phyloP scores from a whole-genome alignment of 2,329 filamentous ascomycete species.

The Cladosporium velox region DNA sequence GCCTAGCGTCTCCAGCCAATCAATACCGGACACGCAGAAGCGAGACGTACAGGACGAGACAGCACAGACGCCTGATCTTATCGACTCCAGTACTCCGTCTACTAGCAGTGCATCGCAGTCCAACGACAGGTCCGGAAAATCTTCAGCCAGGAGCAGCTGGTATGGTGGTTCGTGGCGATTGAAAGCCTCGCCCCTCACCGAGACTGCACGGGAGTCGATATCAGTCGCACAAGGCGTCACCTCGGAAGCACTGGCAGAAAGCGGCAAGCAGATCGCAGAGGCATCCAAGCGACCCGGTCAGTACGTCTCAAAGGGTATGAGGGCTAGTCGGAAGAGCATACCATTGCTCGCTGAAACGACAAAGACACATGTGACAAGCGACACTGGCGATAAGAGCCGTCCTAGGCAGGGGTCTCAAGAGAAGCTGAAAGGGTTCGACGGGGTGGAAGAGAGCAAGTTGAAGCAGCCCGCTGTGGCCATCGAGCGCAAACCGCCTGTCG shows the following conservation, averaged over 20 bases:
- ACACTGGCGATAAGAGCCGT: conserved; percentile 29
- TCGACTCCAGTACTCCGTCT: background rate
- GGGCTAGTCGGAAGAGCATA: conserved; percentile 49
- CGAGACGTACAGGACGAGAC: conserved; percentile 2
- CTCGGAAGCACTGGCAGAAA: conserved; percentile 41
- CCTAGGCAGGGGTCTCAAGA: conserved; percentile 31
- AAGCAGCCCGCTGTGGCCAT: conserved; percentile 21
- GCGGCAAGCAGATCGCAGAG: conserved; percentile 29
- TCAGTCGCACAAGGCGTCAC: conserved; percentile 47
- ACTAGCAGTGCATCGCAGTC: background rate
- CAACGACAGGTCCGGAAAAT: conserved; percentile 2
- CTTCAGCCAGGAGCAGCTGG: conserved; percentile 39
- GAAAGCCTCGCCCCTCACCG: conserved; percentile 51
- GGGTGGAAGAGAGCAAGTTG: conserved; percentile 29
- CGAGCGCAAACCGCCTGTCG: conserved; percentile 26
- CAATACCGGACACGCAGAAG: conserved; percentile 19
- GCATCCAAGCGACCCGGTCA: conserved; percentile 25
- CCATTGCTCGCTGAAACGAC: conserved; percentile 49
- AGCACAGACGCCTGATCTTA: background rate
- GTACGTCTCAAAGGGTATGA: conserved; percentile 44
- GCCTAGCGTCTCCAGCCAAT: conserved; percentile 11
- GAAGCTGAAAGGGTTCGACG: conserved; percentile 28
- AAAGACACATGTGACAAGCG: conserved; percentile 46
- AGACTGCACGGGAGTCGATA: conserved; percentile 50
- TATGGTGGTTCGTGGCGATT: conserved; percentile 49